Base-by-base conservation (phyloP, 441 rosid genomes). In the Erodium texanum region DNA sequence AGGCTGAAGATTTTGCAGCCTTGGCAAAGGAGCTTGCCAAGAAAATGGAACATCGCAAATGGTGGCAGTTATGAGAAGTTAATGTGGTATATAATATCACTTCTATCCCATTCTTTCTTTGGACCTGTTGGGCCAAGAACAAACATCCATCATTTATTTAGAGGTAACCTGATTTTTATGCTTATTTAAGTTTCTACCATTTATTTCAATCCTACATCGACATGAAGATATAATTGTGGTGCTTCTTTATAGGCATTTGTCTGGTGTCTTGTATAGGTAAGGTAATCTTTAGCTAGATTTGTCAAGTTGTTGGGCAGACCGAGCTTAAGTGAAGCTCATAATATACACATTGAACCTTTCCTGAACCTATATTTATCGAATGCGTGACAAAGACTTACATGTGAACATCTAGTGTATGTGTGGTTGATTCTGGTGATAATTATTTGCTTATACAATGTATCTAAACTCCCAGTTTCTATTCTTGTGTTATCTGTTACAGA, bases 21-120 rank as follows among this genome's bases (percentile, higher is more conserved):
- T 72, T 89, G 88, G 96, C 96, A 19, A 67, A 68, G 5, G 92
- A 93, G 75, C 92, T 93, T 68, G 96, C 85, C 66, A 91, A 82
- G 80, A 86, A 76, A 73, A 91, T 91, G 96, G 97, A 91, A 77
- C 85, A 85, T 74, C 96, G 93, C 3, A 91, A 88, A 81, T 94
- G 96, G 97, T 94, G 97, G 97, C 82, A 89, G 64, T 70, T 91
- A 67, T 88, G 82, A 84, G 72, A 64, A 54, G 12, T 29, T 65
- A 27, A 9, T 11, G 27, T 5, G 5, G 9, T 20, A 10, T 20
- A 56, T 20, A 56, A 16, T 56, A 2, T 3, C 9, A 16, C 23
- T 56, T 19, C 12, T 6, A 56, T 20, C 24, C 24, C 23, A 20
- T 56, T 56, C 62, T 9, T 56, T 19, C 62, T 5, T 3, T 19